Evolutionary conservation across 352 stramenopile species (phyloP).

Genomic region (Globisporangium recalcitrans): DNA sequence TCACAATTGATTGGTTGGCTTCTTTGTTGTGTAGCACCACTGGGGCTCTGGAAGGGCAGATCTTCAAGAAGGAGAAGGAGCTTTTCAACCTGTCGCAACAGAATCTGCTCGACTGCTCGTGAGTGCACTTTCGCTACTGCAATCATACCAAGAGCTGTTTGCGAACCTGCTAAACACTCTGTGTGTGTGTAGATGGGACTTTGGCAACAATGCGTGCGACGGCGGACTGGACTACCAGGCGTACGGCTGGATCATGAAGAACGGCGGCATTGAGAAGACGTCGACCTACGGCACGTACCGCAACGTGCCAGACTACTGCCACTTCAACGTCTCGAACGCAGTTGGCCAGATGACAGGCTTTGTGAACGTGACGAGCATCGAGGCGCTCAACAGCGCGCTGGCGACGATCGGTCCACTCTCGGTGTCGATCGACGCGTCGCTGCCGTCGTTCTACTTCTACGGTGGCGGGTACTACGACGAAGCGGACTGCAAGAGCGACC

Average conservation of each 20-base stretch:
- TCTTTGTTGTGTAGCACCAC: constrained; percentile 46
- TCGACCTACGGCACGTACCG: constrained; percentile 85
- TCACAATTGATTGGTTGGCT: constrained; percentile 2
- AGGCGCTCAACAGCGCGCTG: constrained; percentile 79
- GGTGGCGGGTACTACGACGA: constrained; percentile 84
- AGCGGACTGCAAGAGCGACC: constrained; percentile 81
- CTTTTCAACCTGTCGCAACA: constrained; percentile 86
- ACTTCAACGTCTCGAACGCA: constrained; percentile 75
- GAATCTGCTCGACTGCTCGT: constrained; percentile 89
- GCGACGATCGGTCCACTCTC: constrained; percentile 78
- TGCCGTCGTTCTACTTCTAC: constrained; percentile 89
- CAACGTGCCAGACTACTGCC: constrained; percentile 85
- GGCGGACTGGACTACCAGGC: constrained; percentile 88
- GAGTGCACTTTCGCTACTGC: constrained; percentile 6
- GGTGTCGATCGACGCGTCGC: constrained; percentile 83
- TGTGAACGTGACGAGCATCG: constrained; percentile 71
- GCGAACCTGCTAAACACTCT: background rate
- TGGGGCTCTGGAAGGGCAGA: constrained; percentile 65
- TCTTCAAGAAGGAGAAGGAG: constrained; percentile 68
- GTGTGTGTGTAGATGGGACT: constrained; percentile 60
- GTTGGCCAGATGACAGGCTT: constrained; percentile 74
- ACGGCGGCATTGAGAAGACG: constrained; percentile 73
- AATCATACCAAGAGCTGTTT: background rate
- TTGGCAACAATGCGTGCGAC: constrained; percentile 88
- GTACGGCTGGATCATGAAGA: constrained; percentile 85